Percentiles rank a stretch among this genome's conserved stretches.
These are phyloP conservation scores for Chlorencoelia australis DNA, from an alignment of 2,329 filamentous ascomycete species.

Conservation along the genomic window DNA sequence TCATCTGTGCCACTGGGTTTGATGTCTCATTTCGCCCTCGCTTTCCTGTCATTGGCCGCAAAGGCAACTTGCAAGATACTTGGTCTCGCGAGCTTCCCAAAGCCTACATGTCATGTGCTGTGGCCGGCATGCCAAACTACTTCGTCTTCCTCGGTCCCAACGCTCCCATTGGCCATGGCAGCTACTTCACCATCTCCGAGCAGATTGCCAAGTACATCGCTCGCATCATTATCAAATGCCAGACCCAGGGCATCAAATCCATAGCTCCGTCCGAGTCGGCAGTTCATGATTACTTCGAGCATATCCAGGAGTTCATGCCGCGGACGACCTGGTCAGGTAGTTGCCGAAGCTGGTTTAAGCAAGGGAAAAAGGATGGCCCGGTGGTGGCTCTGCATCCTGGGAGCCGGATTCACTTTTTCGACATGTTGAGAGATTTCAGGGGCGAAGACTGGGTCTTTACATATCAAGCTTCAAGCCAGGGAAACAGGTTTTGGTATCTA, in stretches of 20 bases:
- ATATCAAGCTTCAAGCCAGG: no score
- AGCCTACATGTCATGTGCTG: constrained; percentile 26
- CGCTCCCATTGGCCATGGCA: constrained; percentile 24
- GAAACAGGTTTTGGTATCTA: constrained; percentile 10
- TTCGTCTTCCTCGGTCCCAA: constrained; percentile 26
- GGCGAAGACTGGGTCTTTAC: constrained; percentile 10
- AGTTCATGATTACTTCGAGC: constrained; percentile 25
- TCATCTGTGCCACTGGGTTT: constrained; percentile 30
- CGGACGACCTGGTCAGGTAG: constrained; percentile 12
- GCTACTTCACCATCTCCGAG: constrained; percentile 32
- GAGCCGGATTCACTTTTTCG: constrained; percentile 11
- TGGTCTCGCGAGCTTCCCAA: constrained; percentile 24
- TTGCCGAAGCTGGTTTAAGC: constrained; percentile 20
- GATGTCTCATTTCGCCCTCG: constrained; percentile 21
- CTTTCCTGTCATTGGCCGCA: constrained; percentile 18
- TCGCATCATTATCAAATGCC: constrained; percentile 35
- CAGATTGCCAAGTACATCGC: constrained; percentile 38
- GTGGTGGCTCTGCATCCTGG: constrained; percentile 15
- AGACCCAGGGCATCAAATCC: constrained; percentile 31
- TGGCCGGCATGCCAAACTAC: constrained; percentile 20
- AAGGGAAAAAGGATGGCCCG: constrained; percentile 7
- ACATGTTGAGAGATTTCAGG: constrained; percentile 5
- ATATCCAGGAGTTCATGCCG: constrained; percentile 24
- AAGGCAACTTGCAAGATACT: constrained; percentile 11
- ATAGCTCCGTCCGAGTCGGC: constrained; percentile 32